phyloP scores from a whole-genome alignment of 129 eudicot species.

The Helianthus annuus region DNA sequence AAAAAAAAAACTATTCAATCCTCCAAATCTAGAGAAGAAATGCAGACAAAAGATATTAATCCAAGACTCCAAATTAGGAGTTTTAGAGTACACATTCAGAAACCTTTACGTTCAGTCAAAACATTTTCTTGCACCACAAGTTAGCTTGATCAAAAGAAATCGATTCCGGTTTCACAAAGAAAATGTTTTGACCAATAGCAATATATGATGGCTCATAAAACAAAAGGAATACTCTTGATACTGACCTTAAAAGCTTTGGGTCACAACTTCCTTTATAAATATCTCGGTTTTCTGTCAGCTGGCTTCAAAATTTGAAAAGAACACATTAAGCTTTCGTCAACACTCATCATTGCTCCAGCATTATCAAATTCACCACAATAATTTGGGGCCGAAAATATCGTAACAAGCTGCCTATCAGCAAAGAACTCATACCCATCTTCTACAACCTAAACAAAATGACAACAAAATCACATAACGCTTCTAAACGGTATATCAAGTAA shows the following conservation, averaged over 20 bases:
- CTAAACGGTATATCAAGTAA: neutral
- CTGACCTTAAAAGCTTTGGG: constrained; percentile 41
- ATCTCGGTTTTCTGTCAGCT: constrained; percentile 55
- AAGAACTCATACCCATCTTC: constrained; percentile 80
- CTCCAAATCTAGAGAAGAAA: too few species aligned
- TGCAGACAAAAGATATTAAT: too few species aligned
- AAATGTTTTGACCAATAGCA: too few species aligned
- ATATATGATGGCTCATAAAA: too few species aligned
- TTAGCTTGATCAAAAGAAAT: too few species aligned
- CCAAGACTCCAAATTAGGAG: too few species aligned
- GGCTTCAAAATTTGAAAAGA: constrained; percentile 77
- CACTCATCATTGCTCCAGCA: constrained; percentile 87
- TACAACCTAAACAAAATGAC: constrained; percentile 50
- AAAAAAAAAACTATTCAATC: too few species aligned
- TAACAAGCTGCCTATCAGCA: constrained; percentile 77
- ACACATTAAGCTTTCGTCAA: constrained; percentile 79
- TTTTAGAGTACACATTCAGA: too few species aligned
- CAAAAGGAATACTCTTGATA: neutral
- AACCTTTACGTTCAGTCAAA: too few species aligned
- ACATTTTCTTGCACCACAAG: neutral
- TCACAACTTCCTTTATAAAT: constrained; percentile 37
- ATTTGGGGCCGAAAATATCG: constrained; percentile 72
- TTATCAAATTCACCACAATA: constrained; percentile 81
- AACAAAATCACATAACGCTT: neutral
- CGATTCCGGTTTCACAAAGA: too few species aligned